Evolutionary conservation across 2,329 filamentous ascomycete genomes (phyloP).

Genomic region (Thelonectria rubi): DNA sequence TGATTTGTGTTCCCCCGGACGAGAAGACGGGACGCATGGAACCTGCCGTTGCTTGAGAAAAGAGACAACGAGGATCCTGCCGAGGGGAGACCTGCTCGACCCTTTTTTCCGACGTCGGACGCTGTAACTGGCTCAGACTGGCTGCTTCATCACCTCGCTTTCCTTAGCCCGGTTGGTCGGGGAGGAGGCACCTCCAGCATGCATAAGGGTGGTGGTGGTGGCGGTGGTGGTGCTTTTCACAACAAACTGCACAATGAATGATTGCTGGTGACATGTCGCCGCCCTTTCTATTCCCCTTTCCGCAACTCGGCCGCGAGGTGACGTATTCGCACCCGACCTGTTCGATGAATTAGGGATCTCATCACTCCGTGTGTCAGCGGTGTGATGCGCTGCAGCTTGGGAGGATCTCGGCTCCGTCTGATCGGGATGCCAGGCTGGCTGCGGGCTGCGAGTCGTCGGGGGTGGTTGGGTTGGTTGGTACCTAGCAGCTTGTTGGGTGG

Average conservation of each 20-base stretch:
- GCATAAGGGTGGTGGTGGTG: no score
- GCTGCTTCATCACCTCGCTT: neutral
- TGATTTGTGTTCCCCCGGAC: neutral
- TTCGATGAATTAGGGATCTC: no score
- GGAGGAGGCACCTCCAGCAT: no score
- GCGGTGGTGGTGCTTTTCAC: no score
- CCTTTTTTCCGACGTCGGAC: neutral
- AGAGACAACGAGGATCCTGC: neutral
- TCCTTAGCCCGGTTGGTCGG: neutral
- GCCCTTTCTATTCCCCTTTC: neutral
- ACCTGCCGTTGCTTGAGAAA: neutral
- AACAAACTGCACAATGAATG: neutral
- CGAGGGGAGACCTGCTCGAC: neutral
- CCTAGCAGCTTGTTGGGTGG: neutral
- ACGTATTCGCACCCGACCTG: neutral
- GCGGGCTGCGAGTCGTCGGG: no score
- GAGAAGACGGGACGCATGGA: constrained; percentile 21
- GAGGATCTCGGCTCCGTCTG: constrained; percentile 13
- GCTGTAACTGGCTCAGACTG: neutral
- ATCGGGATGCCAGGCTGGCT: neutral
- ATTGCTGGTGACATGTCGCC: neutral
- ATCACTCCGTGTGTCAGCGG: neutral
- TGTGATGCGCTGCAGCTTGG: constrained; percentile 3
- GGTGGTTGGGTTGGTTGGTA: no score
- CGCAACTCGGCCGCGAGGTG: neutral